Conservation (phyloP, 108 stramenopile species). For the Nannochloropsis salina region DNA sequence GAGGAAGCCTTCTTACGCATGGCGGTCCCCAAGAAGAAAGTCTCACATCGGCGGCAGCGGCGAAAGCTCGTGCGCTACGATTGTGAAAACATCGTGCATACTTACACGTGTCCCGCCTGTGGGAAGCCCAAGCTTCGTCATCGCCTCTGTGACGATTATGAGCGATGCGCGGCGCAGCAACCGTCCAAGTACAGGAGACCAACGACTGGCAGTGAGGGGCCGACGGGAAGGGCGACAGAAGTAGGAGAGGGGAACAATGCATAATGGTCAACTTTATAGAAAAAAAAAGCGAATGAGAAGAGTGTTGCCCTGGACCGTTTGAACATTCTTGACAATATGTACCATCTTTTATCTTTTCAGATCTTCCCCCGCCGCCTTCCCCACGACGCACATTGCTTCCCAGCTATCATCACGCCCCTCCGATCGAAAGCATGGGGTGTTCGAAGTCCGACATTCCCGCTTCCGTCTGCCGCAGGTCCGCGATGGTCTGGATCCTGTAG, state of each 20-base stretch:
- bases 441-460: not conserved
- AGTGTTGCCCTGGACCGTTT: too few relatives aligned
- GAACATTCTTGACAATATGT: too few relatives aligned
- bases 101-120: not conserved
- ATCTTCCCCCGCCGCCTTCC: too few relatives aligned
- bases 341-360: too few relatives aligned
- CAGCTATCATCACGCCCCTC: not conserved
- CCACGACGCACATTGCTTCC: not conserved
- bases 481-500: constrained; percentile 18
- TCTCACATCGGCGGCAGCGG: not conserved
- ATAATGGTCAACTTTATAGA: not conserved
- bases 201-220: not conserved
- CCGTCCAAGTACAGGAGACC: not conserved
- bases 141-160: constrained; percentile 8
- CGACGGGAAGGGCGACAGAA: not conserved
- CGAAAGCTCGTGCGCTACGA: not conserved
- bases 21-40: constrained; percentile 11
- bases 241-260: not conserved
- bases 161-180: not conserved
- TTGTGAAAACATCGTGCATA: constrained; percentile 17
- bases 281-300: not conserved
- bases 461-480: constrained; percentile 21
- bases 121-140: constrained; percentile 11
- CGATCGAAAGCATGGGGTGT: constrained; percentile 24
- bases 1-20: not conserved